Conservation (phyloP, 1,284 basidiomycete genomes). For the Apiotrichum mycotoxinovorans region DNA sequence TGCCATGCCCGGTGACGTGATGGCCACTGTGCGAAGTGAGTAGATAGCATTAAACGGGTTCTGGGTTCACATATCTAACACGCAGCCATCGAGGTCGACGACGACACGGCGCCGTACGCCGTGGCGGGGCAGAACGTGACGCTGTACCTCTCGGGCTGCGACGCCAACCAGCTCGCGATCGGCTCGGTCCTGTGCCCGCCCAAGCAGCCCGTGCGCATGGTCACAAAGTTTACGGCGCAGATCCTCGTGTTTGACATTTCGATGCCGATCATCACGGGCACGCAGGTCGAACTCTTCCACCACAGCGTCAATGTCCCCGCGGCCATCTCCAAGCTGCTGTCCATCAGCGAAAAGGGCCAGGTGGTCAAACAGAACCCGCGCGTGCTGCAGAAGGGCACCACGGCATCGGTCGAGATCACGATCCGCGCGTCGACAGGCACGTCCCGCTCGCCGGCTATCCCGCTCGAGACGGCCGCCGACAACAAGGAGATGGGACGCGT, state of each 20-base stretch:
- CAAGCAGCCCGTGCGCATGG: conserved; percentile 66
- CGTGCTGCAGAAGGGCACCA: conserved; percentile 74
- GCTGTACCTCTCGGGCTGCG: conserved; percentile 76
- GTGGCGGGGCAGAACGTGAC: conserved; percentile 86
- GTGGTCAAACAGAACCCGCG: conserved; percentile 76
- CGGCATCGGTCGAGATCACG: conserved; percentile 80
- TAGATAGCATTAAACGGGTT: no score
- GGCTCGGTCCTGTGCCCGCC: conserved; percentile 85
- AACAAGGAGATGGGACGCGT: conserved; percentile 98
- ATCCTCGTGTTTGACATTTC: conserved; percentile 92
- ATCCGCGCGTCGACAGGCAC: conserved; percentile 58
- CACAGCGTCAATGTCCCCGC: conserved; percentile 90
- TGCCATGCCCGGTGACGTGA: conserved; percentile 88
- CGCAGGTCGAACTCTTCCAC: conserved; percentile 88
- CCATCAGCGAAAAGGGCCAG: conserved; percentile 74
- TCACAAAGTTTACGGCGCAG: conserved; percentile 72
- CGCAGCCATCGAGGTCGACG: conserved; percentile 71
- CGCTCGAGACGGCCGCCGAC: conserved; percentile 77
- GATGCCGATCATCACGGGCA: conserved; percentile 81
- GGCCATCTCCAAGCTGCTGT: conserved; percentile 72
- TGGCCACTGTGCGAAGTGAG: conserved; percentile 73
- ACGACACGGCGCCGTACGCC: conserved; percentile 75
- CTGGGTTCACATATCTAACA: no score
- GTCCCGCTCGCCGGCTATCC: conserved; percentile 60
- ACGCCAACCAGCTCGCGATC: conserved; percentile 78